Conservation (phyloP, 441 rosid genomes). For the Gossypium schwendimanii region DNA sequence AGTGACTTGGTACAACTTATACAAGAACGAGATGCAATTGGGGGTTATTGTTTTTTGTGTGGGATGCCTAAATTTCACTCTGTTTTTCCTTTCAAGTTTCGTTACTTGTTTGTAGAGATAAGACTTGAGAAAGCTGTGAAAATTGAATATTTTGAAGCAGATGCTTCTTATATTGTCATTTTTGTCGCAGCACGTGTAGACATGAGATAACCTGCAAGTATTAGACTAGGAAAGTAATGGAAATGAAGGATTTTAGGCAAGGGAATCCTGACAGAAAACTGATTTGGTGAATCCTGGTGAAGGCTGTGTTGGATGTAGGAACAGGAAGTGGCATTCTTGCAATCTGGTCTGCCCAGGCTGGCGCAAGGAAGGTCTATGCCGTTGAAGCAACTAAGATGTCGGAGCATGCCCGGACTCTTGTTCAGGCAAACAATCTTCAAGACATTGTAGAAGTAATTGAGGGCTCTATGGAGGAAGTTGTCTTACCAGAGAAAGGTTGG, state of each 20-base stretch:
- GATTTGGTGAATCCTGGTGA: slow-evolving; percentile 16
- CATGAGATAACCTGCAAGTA: neutral
- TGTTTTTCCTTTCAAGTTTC: neutral
- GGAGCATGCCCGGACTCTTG: slow-evolving; percentile 79
- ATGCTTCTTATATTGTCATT: neutral
- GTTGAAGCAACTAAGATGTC: slow-evolving; percentile 95
- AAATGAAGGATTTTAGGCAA: neutral
- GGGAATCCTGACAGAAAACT: slow-evolving; percentile 4
- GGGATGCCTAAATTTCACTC: neutral
- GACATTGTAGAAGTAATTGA: slow-evolving; percentile 75
- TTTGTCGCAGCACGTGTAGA: neutral
- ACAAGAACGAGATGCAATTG: neutral
- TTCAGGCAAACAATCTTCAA: slow-evolving; percentile 65
- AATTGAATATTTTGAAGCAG: neutral
- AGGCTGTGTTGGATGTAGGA: slow-evolving; percentile 93
- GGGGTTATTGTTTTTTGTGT: neutral
- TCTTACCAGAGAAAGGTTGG: slow-evolving; percentile 83
- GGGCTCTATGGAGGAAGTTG: slow-evolving; percentile 77
- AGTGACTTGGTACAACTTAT: neutral
- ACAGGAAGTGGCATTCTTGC: slow-evolving; percentile 98
- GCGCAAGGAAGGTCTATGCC: slow-evolving; percentile 92
- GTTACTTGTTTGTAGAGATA: neutral
- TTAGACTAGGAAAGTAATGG: neutral
- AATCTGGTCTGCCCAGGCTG: slow-evolving; percentile 97
- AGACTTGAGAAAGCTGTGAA: slow-evolving; percentile 2